Base-by-base conservation (phyloP, 2,329 filamentous ascomycete genomes). In the Aspergillus terreus region DNA sequence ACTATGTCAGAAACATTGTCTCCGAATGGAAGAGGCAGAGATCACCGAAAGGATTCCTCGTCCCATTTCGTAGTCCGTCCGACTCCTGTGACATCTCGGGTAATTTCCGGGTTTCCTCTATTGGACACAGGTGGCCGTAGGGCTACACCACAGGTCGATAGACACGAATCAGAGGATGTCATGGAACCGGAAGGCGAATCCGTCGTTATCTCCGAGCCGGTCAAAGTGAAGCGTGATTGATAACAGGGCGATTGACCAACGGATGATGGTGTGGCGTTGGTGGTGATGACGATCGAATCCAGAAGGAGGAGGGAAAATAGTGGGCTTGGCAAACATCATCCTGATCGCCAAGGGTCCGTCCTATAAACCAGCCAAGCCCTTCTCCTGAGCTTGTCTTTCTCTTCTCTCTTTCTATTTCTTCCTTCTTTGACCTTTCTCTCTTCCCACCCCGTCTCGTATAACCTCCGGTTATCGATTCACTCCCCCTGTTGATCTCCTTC, bases 281-380 rank as follows among this genome's bases (percentile, higher is more conserved):
- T 30, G 27, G 27, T 30, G 27, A 30, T 30, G 27, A 30, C 27
- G 27, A 30, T 30, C 27, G 7, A 30, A 30, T 11, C 27, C 27
- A 38, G 35, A 38, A 14, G 12, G 15, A 38, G 35, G 14, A 38
- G n/a, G 35, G 5, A 38, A 38, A n/a, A 17, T 38, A 17, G 15
- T 46, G 44, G 27, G 35, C 54, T 58, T 58, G 55, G 55, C 55
- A 46, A 35, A 23, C 50, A 53, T 57, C 53, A 56, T 51, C 45
- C 40, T 44, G 25, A 21, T 48, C 49, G 55, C 54, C 54, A 57
- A 52, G 50, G 30, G 27, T 32, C 48, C 51, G 27, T 32, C 48
- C 51, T 53, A 55, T 51, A 53, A 51, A 32, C 42, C 36, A 44
- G 30, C 19, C 45, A 49, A 38, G 14, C 41, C 35, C 52, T 41